Conservation (phyloP, 1,284 basidiomycete genomes). For the Anthracocystis walkeri region DNA sequence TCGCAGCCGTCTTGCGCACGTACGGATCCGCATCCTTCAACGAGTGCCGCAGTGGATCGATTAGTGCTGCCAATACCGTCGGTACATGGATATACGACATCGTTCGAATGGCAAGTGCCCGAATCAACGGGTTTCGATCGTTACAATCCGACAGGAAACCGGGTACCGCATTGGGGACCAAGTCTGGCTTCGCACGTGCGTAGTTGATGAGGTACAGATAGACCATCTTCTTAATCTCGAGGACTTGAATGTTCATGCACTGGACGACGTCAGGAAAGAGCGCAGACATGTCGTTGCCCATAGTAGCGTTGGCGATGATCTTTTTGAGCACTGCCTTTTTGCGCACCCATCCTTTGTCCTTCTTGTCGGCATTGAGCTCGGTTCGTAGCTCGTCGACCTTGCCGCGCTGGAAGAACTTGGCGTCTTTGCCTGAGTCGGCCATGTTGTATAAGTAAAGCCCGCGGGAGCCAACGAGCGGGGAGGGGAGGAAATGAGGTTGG, state of each 20-base stretch:
- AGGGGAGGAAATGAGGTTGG: neutral
- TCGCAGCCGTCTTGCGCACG: slow-evolving; percentile 94
- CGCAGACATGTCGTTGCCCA: slow-evolving; percentile 82
- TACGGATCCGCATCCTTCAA: slow-evolving; percentile 91
- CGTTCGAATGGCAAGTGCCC: slow-evolving; percentile 90
- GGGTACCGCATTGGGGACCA: slow-evolving; percentile 86
- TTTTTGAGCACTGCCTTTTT: slow-evolving; percentile 68
- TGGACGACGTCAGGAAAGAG: slow-evolving; percentile 86
- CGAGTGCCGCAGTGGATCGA: slow-evolving; percentile 86
- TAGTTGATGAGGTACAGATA: slow-evolving; percentile 85
- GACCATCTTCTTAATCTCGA: slow-evolving; percentile 97
- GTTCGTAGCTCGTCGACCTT: slow-evolving; percentile 66
- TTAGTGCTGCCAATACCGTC: slow-evolving; percentile 76
- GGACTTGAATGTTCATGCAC: slow-evolving; percentile 84
- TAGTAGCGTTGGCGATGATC: slow-evolving; percentile 70
- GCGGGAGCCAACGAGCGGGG: neutral
- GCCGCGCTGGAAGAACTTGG: slow-evolving; percentile 68
- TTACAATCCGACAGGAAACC: slow-evolving; percentile 92
- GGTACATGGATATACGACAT: slow-evolving; percentile 89
- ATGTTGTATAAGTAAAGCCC: slow-evolving; percentile 18
- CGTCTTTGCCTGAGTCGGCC: slow-evolving; percentile 64
- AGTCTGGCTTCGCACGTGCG: slow-evolving; percentile 85
- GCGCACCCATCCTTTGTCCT: slow-evolving; percentile 66
- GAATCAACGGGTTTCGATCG: slow-evolving; percentile 89
- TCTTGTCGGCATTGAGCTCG: slow-evolving; percentile 67